A percentile compares a stretch with the other conserved stretches of the same genome.
These are phyloP conservation scores for Penstemon eatonii DNA, from an alignment of 257 asterid genomes.

Conservation along the genomic window DNA sequence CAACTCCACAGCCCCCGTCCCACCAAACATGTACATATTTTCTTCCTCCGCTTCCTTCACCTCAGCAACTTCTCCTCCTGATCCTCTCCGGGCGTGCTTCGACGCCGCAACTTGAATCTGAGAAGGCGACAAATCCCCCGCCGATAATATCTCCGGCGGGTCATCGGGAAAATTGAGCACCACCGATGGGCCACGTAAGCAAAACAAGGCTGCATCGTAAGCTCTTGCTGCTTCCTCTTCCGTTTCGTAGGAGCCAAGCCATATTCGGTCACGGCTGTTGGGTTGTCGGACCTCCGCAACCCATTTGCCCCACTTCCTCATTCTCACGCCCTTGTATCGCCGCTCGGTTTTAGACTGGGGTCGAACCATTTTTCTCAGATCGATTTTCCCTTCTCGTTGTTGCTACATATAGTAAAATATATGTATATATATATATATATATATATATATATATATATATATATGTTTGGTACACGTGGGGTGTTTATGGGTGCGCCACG, in stretches of 20 bases:
- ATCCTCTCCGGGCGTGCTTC: constrained; percentile 47
- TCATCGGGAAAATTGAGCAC: constrained; percentile 60
- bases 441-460: too few relatives aligned
- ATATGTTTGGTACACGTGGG: too few relatives aligned
- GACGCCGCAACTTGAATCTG: constrained; percentile 69
- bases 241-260: constrained; percentile 80
- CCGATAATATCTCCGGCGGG: constrained; percentile 43
- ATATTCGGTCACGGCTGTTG: constrained; percentile 66
- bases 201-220: constrained; percentile 68
- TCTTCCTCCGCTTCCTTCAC: too few relatives aligned
- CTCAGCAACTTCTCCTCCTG: constrained; percentile 24
- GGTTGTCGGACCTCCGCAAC: constrained; percentile 84
- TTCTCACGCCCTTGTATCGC: constrained; percentile 66
- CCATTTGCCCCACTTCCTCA: constrained; percentile 87
- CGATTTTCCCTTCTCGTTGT: too few relatives aligned
- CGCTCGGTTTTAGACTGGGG: constrained; percentile 40
- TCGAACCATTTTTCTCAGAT: constrained; percentile 42
- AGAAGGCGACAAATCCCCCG: constrained; percentile 43
- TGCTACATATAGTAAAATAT: too few relatives aligned
- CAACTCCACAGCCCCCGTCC: background rate
- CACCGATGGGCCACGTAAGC: constrained; percentile 64
- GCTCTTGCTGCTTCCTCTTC: constrained; percentile 79
- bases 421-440: too few relatives aligned
- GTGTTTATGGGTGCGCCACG: too few relatives aligned
- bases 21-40: too few relatives aligned